Conservation (phyloP, 495 filamentous ascomycete species). For the Pseudotulostoma volvatum region DNA sequence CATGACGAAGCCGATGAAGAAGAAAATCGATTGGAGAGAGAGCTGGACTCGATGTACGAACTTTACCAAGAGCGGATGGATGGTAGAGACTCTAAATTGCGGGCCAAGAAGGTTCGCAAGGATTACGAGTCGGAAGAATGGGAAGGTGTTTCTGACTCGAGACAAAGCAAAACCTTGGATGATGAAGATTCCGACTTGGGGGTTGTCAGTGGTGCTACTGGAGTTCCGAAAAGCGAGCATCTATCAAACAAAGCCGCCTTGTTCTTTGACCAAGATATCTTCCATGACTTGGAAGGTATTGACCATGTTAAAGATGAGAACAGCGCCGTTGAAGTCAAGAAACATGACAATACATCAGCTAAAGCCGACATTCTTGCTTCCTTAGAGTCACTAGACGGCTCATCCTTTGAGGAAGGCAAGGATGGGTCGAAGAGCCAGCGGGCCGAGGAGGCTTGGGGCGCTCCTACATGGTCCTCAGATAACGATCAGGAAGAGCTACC, state of each 20-base stretch:
- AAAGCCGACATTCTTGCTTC: background rate
- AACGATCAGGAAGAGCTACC: slow-evolving; percentile 49
- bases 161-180: slow-evolving; percentile 36
- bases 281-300: slow-evolving; percentile 55
- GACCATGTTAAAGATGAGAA: slow-evolving; percentile 27
- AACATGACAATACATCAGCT: slow-evolving; percentile 14
- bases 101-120: slow-evolving; percentile 73
- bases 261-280: slow-evolving; percentile 94
- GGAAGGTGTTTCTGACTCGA: slow-evolving; percentile 67
- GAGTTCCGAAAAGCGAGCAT: slow-evolving; percentile 23
- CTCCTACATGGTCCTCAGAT: slow-evolving; percentile 32
- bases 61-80: slow-evolving; percentile 68
- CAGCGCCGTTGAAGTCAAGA: slow-evolving; percentile 29
- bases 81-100: slow-evolving; percentile 65
- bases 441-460: slow-evolving; percentile 32
- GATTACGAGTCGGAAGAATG: slow-evolving; percentile 77
- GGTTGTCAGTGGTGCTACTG: slow-evolving; percentile 30
- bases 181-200: slow-evolving; percentile 39
- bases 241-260: slow-evolving; percentile 67
- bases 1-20: slow-evolving; percentile 59
- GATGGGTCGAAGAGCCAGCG: slow-evolving; percentile 5
- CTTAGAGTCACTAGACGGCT: background rate
- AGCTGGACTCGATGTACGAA: slow-evolving; percentile 75
- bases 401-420: slow-evolving; percentile 11
- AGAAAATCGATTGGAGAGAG: slow-evolving; percentile 60